A percentile compares a stretch with the other conserved stretches of the same genome.
Evolutionary conservation across 495 filamentous ascomycete species (phyloP).

Genomic region (Aspergillus sclerotioniger): DNA sequence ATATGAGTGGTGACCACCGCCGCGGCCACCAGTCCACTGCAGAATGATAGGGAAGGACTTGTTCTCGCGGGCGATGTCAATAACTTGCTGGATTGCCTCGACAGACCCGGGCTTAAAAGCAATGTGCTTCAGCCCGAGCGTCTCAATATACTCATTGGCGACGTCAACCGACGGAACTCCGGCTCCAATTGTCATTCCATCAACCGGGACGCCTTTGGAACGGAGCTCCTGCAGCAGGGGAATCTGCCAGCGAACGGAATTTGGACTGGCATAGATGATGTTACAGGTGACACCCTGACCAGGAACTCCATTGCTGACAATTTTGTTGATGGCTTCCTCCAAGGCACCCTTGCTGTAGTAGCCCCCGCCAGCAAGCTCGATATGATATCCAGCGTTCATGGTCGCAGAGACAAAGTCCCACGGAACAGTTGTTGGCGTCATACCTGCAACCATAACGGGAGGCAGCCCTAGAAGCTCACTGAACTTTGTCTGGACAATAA

Average conservation of each 20-base stretch:
- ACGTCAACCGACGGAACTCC: conserved; percentile 49
- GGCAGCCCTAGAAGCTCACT: conserved; percentile 34
- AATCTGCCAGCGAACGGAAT: conserved; percentile 37
- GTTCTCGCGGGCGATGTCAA: conserved; percentile 45
- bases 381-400: conserved; percentile 41
- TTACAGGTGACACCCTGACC: conserved; percentile 39
- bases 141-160: conserved; percentile 45
- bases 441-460: conserved; percentile 45
- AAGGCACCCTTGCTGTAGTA: conserved; percentile 28
- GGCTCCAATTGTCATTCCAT: conserved; percentile 46
- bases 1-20: conserved; percentile 51
- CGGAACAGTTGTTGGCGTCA: conserved; percentile 41
- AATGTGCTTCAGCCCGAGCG: conserved; percentile 48
- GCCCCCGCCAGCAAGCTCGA: conserved; percentile 39
- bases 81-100: conserved; percentile 43
- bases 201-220: conserved; percentile 27
- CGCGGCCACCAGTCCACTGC: conserved; percentile 53
- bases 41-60: conserved; percentile 46
- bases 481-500: conserved; percentile 33
- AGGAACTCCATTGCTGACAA: conserved; percentile 24
- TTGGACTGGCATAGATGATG: conserved; percentile 40
- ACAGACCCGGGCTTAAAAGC: conserved; percentile 51
- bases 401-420: conserved; percentile 38
- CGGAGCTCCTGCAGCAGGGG: conserved; percentile 26
- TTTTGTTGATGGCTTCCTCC: conserved; percentile 27